These are phyloP conservation scores for Boletellus sp. DNA, from an alignment of 768 basidiomycete species.

Conservation along the genomic window DNA sequence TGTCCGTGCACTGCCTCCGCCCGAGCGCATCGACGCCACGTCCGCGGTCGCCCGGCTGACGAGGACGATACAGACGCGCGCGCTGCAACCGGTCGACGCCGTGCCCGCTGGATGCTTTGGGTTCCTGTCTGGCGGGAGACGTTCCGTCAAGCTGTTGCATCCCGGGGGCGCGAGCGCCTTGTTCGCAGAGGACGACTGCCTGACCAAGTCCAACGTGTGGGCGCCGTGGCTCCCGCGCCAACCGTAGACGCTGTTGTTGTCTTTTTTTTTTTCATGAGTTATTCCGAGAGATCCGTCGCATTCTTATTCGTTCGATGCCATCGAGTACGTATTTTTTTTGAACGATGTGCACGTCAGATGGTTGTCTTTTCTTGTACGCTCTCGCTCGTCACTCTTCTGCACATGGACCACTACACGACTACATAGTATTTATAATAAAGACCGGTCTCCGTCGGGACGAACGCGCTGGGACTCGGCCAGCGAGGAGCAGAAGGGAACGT, in stretches of 20 bases:
- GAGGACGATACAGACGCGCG: constrained; percentile 18
- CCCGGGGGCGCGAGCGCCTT: background rate
- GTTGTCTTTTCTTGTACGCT: too few relatives aligned
- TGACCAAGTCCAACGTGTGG: constrained; percentile 19
- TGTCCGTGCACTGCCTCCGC: constrained; percentile 21
- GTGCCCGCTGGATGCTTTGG: constrained; percentile 19
- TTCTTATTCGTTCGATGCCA: constrained; percentile 1
- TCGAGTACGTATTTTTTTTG: background rate
- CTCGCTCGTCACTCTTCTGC: too few relatives aligned
- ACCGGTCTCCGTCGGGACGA: too few relatives aligned
- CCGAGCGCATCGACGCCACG: background rate
- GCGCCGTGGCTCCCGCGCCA: constrained; percentile 2
- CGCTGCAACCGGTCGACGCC: constrained; percentile 22
- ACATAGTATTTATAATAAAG: too few relatives aligned
- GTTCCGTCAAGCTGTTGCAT: constrained; percentile 1
- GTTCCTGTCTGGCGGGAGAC: constrained; percentile 13
- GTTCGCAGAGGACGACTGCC: constrained; percentile 10
- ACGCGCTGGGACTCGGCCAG: too few relatives aligned
- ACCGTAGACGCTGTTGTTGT: too few relatives aligned
- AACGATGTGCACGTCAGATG: background rate
- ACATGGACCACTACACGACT: too few relatives aligned
- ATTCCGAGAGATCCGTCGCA: background rate
- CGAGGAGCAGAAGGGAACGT: too few relatives aligned
- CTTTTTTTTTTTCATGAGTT: too few relatives aligned
- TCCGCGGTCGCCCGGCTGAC: constrained; percentile 9